Conservation (phyloP, 441 rosid genomes). For the Daphne laureola region DNA sequence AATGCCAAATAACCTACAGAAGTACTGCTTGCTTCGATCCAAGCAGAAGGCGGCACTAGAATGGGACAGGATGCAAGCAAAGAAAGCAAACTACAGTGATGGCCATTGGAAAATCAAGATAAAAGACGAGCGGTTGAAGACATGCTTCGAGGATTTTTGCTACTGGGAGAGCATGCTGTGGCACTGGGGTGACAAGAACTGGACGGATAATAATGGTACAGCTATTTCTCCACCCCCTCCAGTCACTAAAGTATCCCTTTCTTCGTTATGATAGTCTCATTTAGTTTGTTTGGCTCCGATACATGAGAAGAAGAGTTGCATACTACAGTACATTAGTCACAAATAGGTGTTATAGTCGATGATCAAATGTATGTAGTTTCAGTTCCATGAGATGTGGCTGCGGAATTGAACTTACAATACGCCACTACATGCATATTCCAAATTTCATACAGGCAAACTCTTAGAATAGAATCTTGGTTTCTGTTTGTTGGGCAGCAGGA, state of each 20-base stretch:
- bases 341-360: not conserved
- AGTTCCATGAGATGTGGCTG: too few species aligned
- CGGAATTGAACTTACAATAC: too few species aligned
- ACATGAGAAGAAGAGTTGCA: not conserved
- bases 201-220: conserved; percentile 59
- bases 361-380: too few species aligned
- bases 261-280: conserved; percentile 24
- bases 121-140: conserved; percentile 52
- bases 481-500: too few species aligned
- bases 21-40: conserved; percentile 62
- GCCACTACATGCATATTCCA: too few species aligned
- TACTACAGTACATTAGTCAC: not conserved
- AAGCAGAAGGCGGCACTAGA: conserved; percentile 83
- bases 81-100: conserved; percentile 61
- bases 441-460: too few species aligned
- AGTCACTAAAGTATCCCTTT: conserved; percentile 18
- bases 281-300: not conserved
- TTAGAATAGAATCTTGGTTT: too few species aligned
- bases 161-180: conserved; percentile 82
- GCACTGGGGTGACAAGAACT: conserved; percentile 84
- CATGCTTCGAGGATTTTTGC: conserved; percentile 65
- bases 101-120: conserved; percentile 83
- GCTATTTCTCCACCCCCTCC: conserved; percentile 21
- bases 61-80: conserved; percentile 80
- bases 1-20: conserved; percentile 66